These are phyloP conservation scores for Phalaenopsis aphrodite DNA, from an alignment of 106 monocot genomes.

Conservation along the genomic window DNA sequence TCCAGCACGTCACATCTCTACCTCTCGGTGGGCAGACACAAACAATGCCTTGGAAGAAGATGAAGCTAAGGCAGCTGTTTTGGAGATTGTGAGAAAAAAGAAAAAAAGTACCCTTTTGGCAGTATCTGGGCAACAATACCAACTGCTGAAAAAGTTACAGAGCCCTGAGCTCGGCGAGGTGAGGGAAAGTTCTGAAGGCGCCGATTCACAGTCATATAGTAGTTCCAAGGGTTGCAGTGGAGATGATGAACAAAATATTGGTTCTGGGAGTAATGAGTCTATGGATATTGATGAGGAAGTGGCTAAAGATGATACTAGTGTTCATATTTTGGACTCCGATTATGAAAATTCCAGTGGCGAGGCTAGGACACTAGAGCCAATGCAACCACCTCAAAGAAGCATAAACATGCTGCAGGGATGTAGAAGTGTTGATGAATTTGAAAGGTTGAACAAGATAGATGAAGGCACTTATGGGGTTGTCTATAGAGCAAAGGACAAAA, in stretches of 20 bases:
- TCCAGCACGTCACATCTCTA: conserved; percentile 45
- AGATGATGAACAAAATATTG: conserved; percentile 18
- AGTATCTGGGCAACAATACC: neutral
- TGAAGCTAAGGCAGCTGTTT: conserved; percentile 17
- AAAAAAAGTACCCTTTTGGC: conserved; percentile 16
- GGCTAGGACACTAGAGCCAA: conserved; percentile 17
- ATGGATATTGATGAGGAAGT: conserved; percentile 35
- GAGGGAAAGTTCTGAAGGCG: conserved; percentile 39
- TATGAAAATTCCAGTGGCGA: conserved; percentile 19
- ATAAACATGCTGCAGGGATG: conserved; percentile 84
- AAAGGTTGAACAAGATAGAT: conserved; percentile 74
- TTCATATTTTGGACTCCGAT: conserved; percentile 19
- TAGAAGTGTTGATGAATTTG: conserved; percentile 84
- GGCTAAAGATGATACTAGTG: neutral
- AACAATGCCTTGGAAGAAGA: conserved; percentile 34
- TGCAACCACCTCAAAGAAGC: conserved; percentile 34
- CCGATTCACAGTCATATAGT: conserved; percentile 32
- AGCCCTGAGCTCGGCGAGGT: conserved; percentile 56
- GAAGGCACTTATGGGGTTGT: conserved; percentile 98
- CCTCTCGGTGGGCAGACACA: conserved; percentile 70
- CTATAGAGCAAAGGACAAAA: conserved; percentile 76
- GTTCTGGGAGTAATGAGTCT: conserved; percentile 13
- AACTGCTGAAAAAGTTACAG: conserved; percentile 18
- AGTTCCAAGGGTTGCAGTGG: conserved; percentile 14
- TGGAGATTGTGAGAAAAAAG: conserved; percentile 11